These are phyloP conservation scores for Royoungia palumana DNA, from an alignment of 768 basidiomycete species.

Conservation along the genomic window DNA sequence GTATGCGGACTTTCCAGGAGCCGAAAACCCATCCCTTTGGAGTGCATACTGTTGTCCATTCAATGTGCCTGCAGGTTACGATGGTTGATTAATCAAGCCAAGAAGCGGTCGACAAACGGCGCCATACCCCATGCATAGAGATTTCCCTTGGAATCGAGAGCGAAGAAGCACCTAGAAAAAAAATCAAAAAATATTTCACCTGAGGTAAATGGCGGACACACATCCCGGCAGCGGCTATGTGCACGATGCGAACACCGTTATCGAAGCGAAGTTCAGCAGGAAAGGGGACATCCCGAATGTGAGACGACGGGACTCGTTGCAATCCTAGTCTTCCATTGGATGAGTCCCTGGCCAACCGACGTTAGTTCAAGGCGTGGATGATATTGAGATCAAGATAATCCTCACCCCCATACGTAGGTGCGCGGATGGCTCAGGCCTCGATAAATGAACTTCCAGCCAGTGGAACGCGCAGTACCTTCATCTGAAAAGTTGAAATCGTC, in stretches of 20 bases:
- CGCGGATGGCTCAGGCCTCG: conserved; percentile 56
- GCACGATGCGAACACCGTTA: conserved; percentile 62
- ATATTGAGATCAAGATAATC: not conserved
- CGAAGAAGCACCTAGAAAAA: conserved; percentile 76
- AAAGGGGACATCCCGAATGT: conserved; percentile 48
- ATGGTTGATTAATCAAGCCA: conserved; percentile 3
- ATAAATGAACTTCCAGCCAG: conserved; percentile 81
- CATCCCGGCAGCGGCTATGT: conserved; percentile 81
- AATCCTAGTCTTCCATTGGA: conserved; percentile 65
- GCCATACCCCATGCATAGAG: conserved; percentile 78
- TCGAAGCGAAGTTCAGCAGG: conserved; percentile 58
- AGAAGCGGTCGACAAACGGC: not conserved
- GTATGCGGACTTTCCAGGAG: conserved; percentile 45
- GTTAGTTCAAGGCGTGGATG: conserved; percentile 3
- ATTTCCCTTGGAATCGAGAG: conserved; percentile 69
- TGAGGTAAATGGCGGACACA: conserved; percentile 32
- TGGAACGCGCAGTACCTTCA: conserved; percentile 65
- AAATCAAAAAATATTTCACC: conserved; percentile 1
- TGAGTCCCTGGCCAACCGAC: conserved; percentile 44
- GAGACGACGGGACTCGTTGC: conserved; percentile 32
- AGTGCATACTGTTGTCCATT: conserved; percentile 44
- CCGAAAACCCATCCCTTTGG: conserved; percentile 53
- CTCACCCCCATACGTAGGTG: conserved; percentile 61
- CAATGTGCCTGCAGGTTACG: conserved; percentile 55
- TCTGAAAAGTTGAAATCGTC: conserved; percentile 78